phyloP scores from a whole-genome alignment of 2,329 filamentous ascomycete genomes.

The Lecanicillium sp. region DNA sequence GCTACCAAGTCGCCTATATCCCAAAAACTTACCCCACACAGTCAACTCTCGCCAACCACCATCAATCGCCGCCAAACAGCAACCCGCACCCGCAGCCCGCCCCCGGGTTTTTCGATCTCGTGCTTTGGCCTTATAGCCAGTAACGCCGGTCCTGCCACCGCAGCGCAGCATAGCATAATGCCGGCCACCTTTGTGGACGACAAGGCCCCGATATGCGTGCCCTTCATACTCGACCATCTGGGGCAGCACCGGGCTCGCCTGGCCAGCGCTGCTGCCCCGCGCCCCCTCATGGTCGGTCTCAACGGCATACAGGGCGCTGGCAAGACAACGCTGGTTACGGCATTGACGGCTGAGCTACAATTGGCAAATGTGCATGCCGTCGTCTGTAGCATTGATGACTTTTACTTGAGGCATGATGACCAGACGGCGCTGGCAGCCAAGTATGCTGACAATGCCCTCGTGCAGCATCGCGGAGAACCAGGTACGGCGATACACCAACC shows the following conservation, averaged over 20 bases:
- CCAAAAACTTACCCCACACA: slow-evolving; percentile 5
- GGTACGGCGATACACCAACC: slow-evolving; percentile 33
- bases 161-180: no score
- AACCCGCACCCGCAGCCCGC: no score
- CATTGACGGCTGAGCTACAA: slow-evolving; percentile 57
- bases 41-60: background rate
- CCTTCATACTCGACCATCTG: slow-evolving; percentile 64
- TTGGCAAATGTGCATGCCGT: slow-evolving; percentile 55
- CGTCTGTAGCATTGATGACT: slow-evolving; percentile 80
- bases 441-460: slow-evolving; percentile 65
- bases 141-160: no score
- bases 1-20: slow-evolving; percentile 12
- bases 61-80: background rate
- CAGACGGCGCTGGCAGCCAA: slow-evolving; percentile 59
- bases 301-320: slow-evolving; percentile 90
- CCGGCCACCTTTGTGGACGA: slow-evolving; percentile 56
- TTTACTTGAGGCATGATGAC: slow-evolving; percentile 70
- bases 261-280: background rate
- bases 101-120: no score
- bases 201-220: slow-evolving; percentile 70
- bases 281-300: slow-evolving; percentile 71
- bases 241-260: slow-evolving; percentile 36
- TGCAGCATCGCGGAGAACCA: slow-evolving; percentile 79
- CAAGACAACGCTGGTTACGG: slow-evolving; percentile 78
- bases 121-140: no score